Evolutionary conservation across 805 yeast genomes (phyloP).

Genomic region (Spathaspora sp.): DNA sequence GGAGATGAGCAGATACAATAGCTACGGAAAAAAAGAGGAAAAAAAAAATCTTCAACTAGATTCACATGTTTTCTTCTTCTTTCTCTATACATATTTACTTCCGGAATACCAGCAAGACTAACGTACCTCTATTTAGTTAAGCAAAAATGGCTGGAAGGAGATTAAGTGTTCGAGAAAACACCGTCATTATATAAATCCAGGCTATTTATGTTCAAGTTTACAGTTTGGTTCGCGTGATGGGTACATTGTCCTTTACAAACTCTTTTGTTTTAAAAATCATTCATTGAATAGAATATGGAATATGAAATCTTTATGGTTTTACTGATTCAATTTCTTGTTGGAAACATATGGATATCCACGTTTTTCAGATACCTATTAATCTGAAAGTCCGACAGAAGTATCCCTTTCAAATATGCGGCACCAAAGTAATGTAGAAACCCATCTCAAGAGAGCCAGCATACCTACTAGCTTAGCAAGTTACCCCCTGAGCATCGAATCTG

Average conservation of each 20-base stretch:
- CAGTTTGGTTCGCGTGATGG: slow-evolving; percentile 44
- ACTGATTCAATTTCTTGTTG: background rate
- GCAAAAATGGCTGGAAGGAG: slow-evolving; percentile 52
- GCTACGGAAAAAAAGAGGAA: background rate
- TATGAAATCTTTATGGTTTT: background rate
- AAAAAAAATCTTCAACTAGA: background rate
- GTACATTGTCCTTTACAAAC: slow-evolving; percentile 22
- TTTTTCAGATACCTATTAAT: no score
- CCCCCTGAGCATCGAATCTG: background rate
- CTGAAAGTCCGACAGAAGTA: no score
- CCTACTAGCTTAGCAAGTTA: background rate
- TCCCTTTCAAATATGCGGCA: background rate
- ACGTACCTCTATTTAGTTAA: slow-evolving; percentile 36
- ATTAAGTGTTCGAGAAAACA: slow-evolving; percentile 12
- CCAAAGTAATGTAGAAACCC: background rate
- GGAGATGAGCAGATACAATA: background rate
- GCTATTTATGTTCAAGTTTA: slow-evolving; percentile 6
- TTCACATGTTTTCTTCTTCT: slow-evolving; percentile 9
- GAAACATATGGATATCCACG: background rate
- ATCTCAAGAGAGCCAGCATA: background rate
- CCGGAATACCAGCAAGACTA: slow-evolving; percentile 48
- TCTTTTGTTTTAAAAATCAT: background rate
- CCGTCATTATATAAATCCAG: slow-evolving; percentile 37
- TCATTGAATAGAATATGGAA: background rate
- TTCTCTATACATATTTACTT: slow-evolving; percentile 29